These are phyloP conservation scores for Malassezia yamatoensis DNA, from an alignment of 1,284 basidiomycete genomes.

Conservation along the genomic window DNA sequence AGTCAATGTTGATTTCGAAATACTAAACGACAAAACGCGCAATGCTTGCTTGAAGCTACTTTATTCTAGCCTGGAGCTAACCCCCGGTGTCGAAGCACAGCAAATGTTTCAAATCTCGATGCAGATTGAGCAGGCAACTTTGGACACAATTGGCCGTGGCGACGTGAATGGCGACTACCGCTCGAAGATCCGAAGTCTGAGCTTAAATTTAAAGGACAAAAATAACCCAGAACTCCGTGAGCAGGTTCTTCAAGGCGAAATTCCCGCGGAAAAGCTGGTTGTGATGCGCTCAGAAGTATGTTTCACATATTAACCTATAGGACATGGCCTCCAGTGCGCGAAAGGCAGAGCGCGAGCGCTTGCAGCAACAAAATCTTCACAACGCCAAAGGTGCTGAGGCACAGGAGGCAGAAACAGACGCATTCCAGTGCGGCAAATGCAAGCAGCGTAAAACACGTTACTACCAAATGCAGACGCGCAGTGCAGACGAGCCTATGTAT, in stretches of 20 bases:
- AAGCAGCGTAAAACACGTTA: constrained; percentile 44
- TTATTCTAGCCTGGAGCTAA: constrained; percentile 68
- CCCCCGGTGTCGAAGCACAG: constrained; percentile 35
- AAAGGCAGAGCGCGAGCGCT: constrained; percentile 65
- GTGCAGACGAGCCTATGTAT: constrained; percentile 45
- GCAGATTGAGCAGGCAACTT: constrained; percentile 50
- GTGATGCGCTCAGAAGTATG: constrained; percentile 63
- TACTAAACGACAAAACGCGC: constrained; percentile 56
- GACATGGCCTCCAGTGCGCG: constrained; percentile 93
- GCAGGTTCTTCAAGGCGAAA: constrained; percentile 70
- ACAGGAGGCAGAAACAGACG: constrained; percentile 77
- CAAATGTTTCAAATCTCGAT: constrained; percentile 50
- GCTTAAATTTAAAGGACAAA: constrained; percentile 88
- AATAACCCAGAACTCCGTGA: constrained; percentile 77
- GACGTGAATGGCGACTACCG: constrained; percentile 54
- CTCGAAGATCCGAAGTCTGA: constrained; percentile 76
- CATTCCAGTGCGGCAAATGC: constrained; percentile 92
- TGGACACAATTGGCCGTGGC: constrained; percentile 30
- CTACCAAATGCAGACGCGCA: constrained; percentile 46
- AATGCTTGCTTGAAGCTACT: constrained; percentile 82
- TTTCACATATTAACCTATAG: neutral
- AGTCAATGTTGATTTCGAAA: constrained; percentile 37
- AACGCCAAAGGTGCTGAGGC: constrained; percentile 81
- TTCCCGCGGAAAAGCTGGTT: constrained; percentile 62
- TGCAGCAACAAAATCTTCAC: constrained; percentile 61